Base-by-base conservation (phyloP, 2,329 filamentous ascomycete species). In the Atkinsonella texensis region DNA sequence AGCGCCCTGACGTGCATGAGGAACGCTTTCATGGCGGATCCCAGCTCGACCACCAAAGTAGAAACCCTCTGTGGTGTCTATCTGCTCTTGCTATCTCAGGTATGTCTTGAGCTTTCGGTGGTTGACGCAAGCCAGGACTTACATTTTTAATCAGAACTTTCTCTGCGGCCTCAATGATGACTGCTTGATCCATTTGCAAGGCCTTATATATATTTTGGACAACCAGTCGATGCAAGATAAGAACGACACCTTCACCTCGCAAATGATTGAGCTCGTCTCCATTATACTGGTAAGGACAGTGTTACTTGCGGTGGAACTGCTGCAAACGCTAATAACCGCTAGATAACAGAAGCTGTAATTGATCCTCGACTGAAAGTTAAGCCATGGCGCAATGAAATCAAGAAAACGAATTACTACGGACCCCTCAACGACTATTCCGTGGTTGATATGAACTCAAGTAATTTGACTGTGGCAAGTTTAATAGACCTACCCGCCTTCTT, bases 51-150 rank as follows among this genome's bases (percentile, higher is more conserved):
- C 4, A 53, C 54, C 8, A 62, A 63, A 3, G 53, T 59, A 0
- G 66, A 69, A 17, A 69, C 66, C 0, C 59, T 70, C 38, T 68
- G 66, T 15, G 64, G 67, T 5, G 62, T 70, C 5, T 70, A 69
- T 49, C 52, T 70, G 9, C 55, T 69, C 17, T 64, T 68, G 60
- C 60, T 70, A 54, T 58, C 31, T 46, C n/a, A 53, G 39, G 52
- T 53, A 47, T 20, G 51, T 40, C 41, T 11, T 18, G 9, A 13
- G 28, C 28, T 28, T 28, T 8, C 28, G 28, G 28, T 43, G 32
- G 18, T 43, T 17, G 8, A 33, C 32, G 20, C 23, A 18, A 20
- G 35, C 38, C 8, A 23, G 38, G 35, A 44, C 40, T 31, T 11
- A 38, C 23, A 38, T 20, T 39, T 13, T 32, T 4, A 5, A 15